A percentile compares a stretch with the other conserved stretches of the same genome.
phyloP scores from a whole-genome alignment of 2,329 filamentous ascomycete genomes.

The Graphiopsis chlorocephala region DNA sequence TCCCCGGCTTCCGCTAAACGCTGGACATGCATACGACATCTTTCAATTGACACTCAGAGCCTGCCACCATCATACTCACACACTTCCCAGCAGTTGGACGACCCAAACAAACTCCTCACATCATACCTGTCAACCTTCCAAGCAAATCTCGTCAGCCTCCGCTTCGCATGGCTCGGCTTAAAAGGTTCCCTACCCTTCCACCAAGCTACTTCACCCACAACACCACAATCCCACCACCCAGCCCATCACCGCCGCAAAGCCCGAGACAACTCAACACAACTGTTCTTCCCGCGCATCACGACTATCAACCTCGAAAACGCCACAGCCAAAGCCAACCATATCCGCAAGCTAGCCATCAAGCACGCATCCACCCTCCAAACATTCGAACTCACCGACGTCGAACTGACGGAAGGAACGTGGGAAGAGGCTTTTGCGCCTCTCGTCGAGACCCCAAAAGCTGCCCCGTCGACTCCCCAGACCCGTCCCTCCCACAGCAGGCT shows the following conservation, averaged over 20 bases:
- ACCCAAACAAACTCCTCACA: constrained; percentile 65
- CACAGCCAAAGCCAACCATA: constrained; percentile 67
- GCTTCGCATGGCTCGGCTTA: constrained; percentile 72
- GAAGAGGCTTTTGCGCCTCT: constrained; percentile 77
- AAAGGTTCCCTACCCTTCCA: constrained; percentile 73
- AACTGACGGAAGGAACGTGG: constrained; percentile 71
- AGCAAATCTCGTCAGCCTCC: constrained; percentile 51
- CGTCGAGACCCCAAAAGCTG: constrained; percentile 34
- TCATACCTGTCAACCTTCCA: constrained; percentile 71
- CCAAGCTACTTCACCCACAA: constrained; percentile 48
- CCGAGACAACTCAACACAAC: constrained; percentile 35
- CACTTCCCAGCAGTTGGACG: constrained; percentile 63
- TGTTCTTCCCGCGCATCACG: constrained; percentile 66
- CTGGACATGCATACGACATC: constrained; percentile 74
- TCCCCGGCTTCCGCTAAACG: constrained; percentile 68
- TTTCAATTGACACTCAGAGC: constrained; percentile 62
- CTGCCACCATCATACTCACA: constrained; percentile 39
- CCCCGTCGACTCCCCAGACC: background rate
- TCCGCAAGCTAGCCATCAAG: constrained; percentile 64
- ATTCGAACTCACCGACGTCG: constrained; percentile 76
- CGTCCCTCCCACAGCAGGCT: background rate
- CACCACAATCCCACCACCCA: constrained; percentile 18
- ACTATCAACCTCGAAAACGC: constrained; percentile 71
- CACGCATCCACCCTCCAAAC: constrained; percentile 69
- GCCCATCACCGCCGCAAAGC: background rate